Conservation (phyloP, 306 rosid genomes). For the Sindora glabra region DNA sequence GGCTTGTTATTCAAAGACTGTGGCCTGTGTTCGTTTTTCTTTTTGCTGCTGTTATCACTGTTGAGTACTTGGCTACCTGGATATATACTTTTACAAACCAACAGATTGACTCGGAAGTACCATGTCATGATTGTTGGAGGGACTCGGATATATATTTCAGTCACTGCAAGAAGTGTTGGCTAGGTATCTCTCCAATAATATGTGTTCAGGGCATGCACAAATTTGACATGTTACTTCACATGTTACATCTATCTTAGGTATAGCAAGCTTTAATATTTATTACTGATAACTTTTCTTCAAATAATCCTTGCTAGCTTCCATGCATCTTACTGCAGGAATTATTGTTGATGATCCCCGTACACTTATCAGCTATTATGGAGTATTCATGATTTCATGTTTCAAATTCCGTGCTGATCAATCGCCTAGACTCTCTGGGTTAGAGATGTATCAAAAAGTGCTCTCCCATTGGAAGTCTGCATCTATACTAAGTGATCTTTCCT, state of each 20-base stretch:
- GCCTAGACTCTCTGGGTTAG: slow-evolving; percentile 49
- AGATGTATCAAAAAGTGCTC: slow-evolving; percentile 45
- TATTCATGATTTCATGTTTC: slow-evolving; percentile 90
- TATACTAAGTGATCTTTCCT: slow-evolving; percentile 78
- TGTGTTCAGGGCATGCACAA: no score
- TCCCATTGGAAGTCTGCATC: slow-evolving; percentile 69
- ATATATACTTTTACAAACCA: slow-evolving; percentile 38
- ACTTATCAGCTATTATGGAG: slow-evolving; percentile 71
- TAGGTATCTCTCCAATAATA: slow-evolving; percentile 51
- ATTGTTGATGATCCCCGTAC: slow-evolving; percentile 69
- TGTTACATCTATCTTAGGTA: neutral
- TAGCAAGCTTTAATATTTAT: neutral
- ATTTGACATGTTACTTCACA: neutral
- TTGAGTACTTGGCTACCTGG: slow-evolving; percentile 81
- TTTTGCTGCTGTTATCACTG: slow-evolving; percentile 68
- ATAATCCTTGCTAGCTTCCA: neutral
- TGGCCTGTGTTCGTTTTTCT: slow-evolving; percentile 74
- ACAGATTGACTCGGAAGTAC: slow-evolving; percentile 23
- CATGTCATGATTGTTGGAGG: slow-evolving; percentile 73
- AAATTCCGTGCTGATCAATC: slow-evolving; percentile 74
- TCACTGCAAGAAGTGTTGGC: slow-evolving; percentile 78
- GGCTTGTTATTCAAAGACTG: slow-evolving; percentile 46
- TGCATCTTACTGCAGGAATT: slow-evolving; percentile 47
- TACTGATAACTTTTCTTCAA: neutral
- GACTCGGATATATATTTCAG: slow-evolving; percentile 50